Percentiles rank a stretch among this genome's conserved stretches.
These are phyloP conservation scores for Podospora comata DNA, from an alignment of 495 filamentous ascomycete species.

Conservation along the genomic window DNA sequence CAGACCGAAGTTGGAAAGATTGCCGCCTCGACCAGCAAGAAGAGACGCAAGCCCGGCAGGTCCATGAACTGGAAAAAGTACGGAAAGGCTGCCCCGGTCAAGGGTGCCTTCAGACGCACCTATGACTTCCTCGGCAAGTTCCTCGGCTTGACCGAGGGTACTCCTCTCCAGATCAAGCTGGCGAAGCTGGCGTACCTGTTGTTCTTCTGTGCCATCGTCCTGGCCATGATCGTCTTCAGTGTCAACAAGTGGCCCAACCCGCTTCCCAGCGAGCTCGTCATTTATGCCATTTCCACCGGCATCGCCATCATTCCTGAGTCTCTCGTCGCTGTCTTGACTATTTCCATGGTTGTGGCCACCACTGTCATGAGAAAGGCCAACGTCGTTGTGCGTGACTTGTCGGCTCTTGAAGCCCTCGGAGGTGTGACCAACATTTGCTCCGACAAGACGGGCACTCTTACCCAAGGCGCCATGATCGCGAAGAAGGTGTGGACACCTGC, in stretches of 20 bases:
- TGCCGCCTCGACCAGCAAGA: conserved; percentile 61
- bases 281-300: conserved; percentile 74
- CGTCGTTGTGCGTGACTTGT: conserved; percentile 73
- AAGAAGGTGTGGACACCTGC: conserved; percentile 77
- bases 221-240: conserved; percentile 77
- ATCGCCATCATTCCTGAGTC: conserved; percentile 73
- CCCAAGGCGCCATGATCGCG: conserved; percentile 73
- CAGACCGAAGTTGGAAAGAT: conserved; percentile 82
- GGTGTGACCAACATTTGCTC: conserved; percentile 87
- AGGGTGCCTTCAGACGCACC: conserved; percentile 54
- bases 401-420: conserved; percentile 77
- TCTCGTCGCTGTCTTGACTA: conserved; percentile 66
- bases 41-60: conserved; percentile 56
- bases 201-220: conserved; percentile 67
- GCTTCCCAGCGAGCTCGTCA: conserved; percentile 66
- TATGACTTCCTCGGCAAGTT: conserved; percentile 64
- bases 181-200: conserved; percentile 72
- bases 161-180: conserved; percentile 77
- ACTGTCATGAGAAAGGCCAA: conserved; percentile 72
- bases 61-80: conserved; percentile 63
- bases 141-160: conserved; percentile 73
- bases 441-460: conserved; percentile 83
- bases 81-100: conserved; percentile 56
- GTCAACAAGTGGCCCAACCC: conserved; percentile 58
- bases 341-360: conserved; percentile 75